phyloP scores from a whole-genome alignment of 2,329 filamentous ascomycete species.

The Endocalyx cinctus region DNA sequence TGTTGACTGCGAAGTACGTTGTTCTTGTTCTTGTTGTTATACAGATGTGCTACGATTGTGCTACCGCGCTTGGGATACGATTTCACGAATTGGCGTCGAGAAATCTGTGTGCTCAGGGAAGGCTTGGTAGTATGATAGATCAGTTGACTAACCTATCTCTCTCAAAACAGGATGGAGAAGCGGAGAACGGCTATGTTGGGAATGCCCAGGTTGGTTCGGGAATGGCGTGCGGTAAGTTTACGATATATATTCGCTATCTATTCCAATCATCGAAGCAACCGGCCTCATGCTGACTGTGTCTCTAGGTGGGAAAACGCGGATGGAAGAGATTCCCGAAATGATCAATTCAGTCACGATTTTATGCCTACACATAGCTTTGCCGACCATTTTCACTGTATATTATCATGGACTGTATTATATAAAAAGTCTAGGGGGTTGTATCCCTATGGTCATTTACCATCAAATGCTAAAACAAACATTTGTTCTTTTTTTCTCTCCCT shows the following conservation, averaged over 20 bases:
- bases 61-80: no score
- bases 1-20: conserved; percentile 67
- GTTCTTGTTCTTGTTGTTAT: conserved; percentile 2
- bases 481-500: no score
- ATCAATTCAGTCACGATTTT: conserved; percentile 16
- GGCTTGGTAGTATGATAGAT: no score
- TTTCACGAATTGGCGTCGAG: no score
- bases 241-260: not conserved
- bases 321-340: conserved; percentile 58
- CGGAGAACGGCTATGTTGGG: conserved; percentile 87
- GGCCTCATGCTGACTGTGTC: conserved; percentile 28
- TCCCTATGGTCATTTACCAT: not conserved
- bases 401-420: no score
- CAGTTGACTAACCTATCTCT: no score
- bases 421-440: no score
- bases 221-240: conserved; percentile 84
- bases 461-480: not conserved
- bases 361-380: conserved; percentile 8
- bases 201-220: conserved; percentile 87
- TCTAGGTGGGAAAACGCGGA: conserved; percentile 48
- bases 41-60: not conserved
- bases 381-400: no score
- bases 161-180: conserved; percentile 66
- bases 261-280: no score
- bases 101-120: no score